Base-by-base conservation (phyloP, 2,329 filamentous ascomycete genomes). In the Stylonectria norvegica region DNA sequence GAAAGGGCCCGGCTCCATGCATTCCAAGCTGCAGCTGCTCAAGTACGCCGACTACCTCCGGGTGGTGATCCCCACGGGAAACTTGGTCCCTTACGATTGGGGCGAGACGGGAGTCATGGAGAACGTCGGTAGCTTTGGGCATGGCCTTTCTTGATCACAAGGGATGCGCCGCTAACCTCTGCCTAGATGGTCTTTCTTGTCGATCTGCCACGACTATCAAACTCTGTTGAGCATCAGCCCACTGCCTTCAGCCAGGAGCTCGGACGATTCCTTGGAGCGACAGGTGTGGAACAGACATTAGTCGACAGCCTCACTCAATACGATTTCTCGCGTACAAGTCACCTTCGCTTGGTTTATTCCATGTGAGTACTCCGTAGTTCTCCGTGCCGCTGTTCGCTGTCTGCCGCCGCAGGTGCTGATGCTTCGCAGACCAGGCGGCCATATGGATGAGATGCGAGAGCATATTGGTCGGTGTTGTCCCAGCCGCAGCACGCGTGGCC, bases 21-120 rank as follows among this genome's bases (percentile, higher is more conserved):
- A 97, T 64, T 95, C 89, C 35, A 97, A 98, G 60, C 71, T 97
- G 30, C 90, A 95, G 76, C 66, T 97, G 2, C 73, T 97, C n/a
- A 91, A 89, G 54, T 87, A 89, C 53, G 67, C 76, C 0, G 67
- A 67, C 2, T 82, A 89, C 60, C 65, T 96, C 12, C 80, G 93
- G 5, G 73, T 98, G 31, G 91, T 85, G 1, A 72, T 97, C 2
- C 89, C 93, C 0, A 91, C 85, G 4, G 93, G 89, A 2, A 98
- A 98, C 55, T 69, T 96, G 34, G 82, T 86, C 10, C 73, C 79
- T 6, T 89, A 86, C 55, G 91, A 98, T 59, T 97, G 93, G 90
- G 91, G 90, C 8, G 88, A 94, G 61, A 76, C 73, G 2, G 87
- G 87, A 5, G 66, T 82, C 2, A 86, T 95, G 81, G 90, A 96